Evolutionary conservation across 352 stramenopile species (phyloP).

Genomic region (Phytophthora citrophthora): DNA sequence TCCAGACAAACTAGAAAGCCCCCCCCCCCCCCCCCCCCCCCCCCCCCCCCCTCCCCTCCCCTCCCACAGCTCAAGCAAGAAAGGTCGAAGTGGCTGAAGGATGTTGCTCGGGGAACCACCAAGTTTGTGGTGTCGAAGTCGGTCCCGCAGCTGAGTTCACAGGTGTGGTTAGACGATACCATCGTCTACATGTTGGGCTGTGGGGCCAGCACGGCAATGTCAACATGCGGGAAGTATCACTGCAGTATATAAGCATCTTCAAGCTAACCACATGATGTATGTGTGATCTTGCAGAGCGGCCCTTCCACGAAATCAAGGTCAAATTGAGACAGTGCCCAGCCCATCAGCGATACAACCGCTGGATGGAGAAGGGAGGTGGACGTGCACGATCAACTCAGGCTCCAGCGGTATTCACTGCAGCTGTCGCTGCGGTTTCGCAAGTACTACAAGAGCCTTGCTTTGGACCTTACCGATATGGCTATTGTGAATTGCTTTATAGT

Average conservation of each 20-base stretch:
- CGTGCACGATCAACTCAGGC: not conserved
- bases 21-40: no score
- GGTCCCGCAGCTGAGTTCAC: not conserved
- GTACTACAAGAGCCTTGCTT: conserved; percentile 6
- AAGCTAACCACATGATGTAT: not conserved
- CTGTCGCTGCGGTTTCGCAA: not conserved
- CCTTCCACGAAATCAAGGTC: not conserved
- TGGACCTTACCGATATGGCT: not conserved
- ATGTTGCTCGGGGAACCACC: not conserved
- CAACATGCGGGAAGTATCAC: not conserved
- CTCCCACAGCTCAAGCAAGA: not conserved
- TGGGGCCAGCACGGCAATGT: not conserved
- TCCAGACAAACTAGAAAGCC: not conserved
- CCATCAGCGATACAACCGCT: not conserved
- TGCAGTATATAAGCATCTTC: not conserved
- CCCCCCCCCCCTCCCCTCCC: no score
- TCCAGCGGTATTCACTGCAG: not conserved
- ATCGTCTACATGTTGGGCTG: not conserved
- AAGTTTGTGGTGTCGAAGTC: not conserved
- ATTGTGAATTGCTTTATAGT: not conserved
- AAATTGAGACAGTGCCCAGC: not conserved
- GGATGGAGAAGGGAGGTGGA: not conserved
- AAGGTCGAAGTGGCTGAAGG: not conserved
- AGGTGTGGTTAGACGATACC: not conserved
- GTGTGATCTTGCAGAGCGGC: not conserved